Evolutionary conservation across 345 rosid species (phyloP).

Genomic region (Erucastrum elatum): DNA sequence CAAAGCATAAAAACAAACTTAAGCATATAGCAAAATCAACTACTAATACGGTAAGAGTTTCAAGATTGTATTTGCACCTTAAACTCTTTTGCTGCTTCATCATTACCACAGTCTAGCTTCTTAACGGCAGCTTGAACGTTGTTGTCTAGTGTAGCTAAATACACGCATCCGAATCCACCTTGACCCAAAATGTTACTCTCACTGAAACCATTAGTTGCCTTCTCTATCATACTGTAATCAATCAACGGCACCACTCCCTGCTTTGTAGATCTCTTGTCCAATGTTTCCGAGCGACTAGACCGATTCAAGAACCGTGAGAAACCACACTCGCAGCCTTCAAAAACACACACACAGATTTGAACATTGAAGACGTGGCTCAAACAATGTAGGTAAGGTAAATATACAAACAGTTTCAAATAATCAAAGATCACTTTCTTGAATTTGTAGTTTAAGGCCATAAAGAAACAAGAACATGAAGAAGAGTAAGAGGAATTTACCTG

Average conservation of each 20-base stretch:
- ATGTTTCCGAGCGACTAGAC: slow-evolving; percentile 49
- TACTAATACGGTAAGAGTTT: not conserved
- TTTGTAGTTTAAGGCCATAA: not conserved
- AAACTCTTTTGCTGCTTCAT: slow-evolving; percentile 70
- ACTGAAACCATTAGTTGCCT: slow-evolving; percentile 65
- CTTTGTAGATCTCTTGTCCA: slow-evolving; percentile 40
- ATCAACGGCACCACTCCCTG: slow-evolving; percentile 51
- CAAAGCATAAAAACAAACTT: not conserved
- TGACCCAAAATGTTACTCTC: slow-evolving; percentile 72
- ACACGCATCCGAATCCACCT: slow-evolving; percentile 94
- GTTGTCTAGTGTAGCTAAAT: slow-evolving; percentile 65
- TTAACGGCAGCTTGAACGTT: slow-evolving; percentile 69
- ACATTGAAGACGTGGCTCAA: slow-evolving; percentile 8
- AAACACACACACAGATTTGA: not conserved
- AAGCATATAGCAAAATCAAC: not conserved
- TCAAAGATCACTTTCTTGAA: not conserved
- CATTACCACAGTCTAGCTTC: slow-evolving; percentile 67
- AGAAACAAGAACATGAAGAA: slow-evolving; percentile 11
- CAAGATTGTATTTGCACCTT: slow-evolving; percentile 49
- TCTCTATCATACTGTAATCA: slow-evolving; percentile 67
- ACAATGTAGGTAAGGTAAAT: not conserved
- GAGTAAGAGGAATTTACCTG: slow-evolving; percentile 45
- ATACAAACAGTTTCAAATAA: not conserved
- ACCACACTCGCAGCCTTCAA: slow-evolving; percentile 56
- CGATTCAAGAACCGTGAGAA: slow-evolving; percentile 53